Evolutionary conservation across 129 eudicot species (phyloP).

Genomic region (Pulicaria dysenterica): DNA sequence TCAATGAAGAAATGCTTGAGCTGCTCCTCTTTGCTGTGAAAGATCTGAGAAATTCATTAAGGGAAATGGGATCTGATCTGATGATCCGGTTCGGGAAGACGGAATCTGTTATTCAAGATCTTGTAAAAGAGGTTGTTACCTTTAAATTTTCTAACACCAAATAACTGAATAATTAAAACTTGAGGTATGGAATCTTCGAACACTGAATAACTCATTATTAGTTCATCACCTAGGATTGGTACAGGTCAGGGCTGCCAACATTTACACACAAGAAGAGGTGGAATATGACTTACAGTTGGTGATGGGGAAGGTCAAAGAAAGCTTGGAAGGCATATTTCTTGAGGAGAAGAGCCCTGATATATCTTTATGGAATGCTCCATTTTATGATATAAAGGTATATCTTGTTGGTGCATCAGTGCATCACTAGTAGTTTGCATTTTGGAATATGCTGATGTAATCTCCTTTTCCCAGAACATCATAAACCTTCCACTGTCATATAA

Average conservation of each 20-base stretch:
- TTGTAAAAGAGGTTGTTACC: slow-evolving; percentile 81
- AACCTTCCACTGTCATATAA: slow-evolving; percentile 61
- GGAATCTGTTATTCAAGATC: slow-evolving; percentile 62
- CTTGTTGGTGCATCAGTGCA: neutral
- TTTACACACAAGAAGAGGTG: slow-evolving; percentile 82
- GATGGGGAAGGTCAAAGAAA: slow-evolving; percentile 54
- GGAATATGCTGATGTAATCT: slow-evolving; percentile 26
- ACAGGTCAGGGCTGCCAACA: slow-evolving; percentile 76
- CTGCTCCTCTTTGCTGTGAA: slow-evolving; percentile 75
- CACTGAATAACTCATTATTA: slow-evolving; percentile 42
- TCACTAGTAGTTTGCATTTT: slow-evolving; percentile 13
- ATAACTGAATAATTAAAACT: slow-evolving; percentile 16
- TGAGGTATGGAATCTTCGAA: slow-evolving; percentile 31
- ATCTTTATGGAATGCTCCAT: slow-evolving; percentile 57
- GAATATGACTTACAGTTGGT: slow-evolving; percentile 60
- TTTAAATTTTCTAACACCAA: slow-evolving; percentile 38
- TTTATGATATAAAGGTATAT: slow-evolving; percentile 69
- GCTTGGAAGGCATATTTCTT: slow-evolving; percentile 32
- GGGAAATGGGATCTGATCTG: slow-evolving; percentile 78
- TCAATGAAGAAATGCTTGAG: slow-evolving; percentile 71
- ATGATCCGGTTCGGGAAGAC: slow-evolving; percentile 82
- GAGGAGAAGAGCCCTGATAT: slow-evolving; percentile 46
- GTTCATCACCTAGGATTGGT: slow-evolving; percentile 47
- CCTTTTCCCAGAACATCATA: slow-evolving; percentile 43
- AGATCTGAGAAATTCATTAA: slow-evolving; percentile 69